Percentiles rank a stretch among this genome's conserved stretches.
Conservation (phyloP, 2,329 filamentous ascomycete genomes). For the Neonectria sp. region DNA sequence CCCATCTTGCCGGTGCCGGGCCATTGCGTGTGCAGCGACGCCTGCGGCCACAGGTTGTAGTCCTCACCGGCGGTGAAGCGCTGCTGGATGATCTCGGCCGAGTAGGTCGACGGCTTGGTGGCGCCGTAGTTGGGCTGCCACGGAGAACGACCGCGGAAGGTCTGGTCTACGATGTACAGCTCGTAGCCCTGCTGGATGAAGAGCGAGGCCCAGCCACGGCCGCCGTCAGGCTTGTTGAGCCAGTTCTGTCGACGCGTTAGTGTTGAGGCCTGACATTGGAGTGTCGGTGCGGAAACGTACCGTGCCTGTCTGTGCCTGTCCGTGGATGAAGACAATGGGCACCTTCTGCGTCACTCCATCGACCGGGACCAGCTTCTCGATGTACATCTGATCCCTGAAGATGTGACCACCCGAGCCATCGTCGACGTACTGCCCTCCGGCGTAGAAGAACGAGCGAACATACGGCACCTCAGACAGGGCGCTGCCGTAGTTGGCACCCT, state of each 20-base stretch:
- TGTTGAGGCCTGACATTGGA: not conserved
- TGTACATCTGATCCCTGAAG: conserved; percentile 45
- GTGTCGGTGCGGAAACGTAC: conserved; percentile 21
- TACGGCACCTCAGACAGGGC: conserved; percentile 29
- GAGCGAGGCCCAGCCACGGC: conserved; percentile 41
- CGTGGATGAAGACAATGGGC: conserved; percentile 44
- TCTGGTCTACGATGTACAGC: conserved; percentile 44
- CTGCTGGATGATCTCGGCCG: conserved; percentile 38
- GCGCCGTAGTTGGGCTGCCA: conserved; percentile 32
- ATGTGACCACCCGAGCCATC: conserved; percentile 39
- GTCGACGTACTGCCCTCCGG: conserved; percentile 39
- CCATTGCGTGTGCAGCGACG: conserved; percentile 44
- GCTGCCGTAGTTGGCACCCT: not conserved
- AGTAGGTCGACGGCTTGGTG: conserved; percentile 33
- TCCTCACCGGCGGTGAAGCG: conserved; percentile 36
- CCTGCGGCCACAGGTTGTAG: conserved; percentile 43
- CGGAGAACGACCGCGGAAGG: conserved; percentile 40
- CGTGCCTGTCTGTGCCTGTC: conserved; percentile 42
- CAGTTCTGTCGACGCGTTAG: conserved; percentile 36
- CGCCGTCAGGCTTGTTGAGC: conserved; percentile 43
- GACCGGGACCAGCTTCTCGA: conserved; percentile 38
- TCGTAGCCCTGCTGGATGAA: conserved; percentile 44
- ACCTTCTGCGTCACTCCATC: conserved; percentile 27
- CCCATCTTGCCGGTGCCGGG: conserved; percentile 38
- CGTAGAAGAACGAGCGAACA: conserved; percentile 40